phyloP scores from a whole-genome alignment of 495 filamentous ascomycete species.

The Choiromyces venosus region DNA sequence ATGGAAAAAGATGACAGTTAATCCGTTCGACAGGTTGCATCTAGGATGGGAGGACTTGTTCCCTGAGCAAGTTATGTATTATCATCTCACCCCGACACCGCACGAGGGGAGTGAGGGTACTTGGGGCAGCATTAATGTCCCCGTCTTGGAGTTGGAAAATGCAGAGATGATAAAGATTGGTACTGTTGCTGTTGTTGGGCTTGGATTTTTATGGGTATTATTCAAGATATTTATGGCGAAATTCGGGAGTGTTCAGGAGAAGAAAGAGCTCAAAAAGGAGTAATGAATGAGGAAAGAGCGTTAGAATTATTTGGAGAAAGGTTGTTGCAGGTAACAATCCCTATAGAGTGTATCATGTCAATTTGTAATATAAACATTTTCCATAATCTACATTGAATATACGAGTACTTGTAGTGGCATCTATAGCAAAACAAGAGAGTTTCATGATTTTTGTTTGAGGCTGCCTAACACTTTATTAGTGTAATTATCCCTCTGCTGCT shows the following conservation, averaged over 20 bases:
- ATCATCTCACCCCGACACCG: conserved; percentile 64
- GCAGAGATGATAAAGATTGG: conserved; percentile 61
- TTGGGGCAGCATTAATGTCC: conserved; percentile 49
- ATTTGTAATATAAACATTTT: not conserved
- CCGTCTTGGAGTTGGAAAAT: conserved; percentile 63
- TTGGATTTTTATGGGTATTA: conserved; percentile 71
- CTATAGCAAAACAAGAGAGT: not conserved
- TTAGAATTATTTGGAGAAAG: not conserved
- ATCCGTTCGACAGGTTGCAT: conserved; percentile 77
- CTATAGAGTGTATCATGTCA: not conserved
- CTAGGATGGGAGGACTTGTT: conserved; percentile 87
- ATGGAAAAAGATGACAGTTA: conserved; percentile 65
- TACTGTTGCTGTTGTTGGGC: conserved; percentile 61
- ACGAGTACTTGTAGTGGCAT: not conserved
- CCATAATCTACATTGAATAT: not conserved
- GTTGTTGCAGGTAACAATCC: not conserved
- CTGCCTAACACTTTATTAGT: not conserved
- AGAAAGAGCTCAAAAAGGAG: conserved; percentile 11
- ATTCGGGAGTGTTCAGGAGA: conserved; percentile 6
- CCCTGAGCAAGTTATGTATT: conserved; percentile 73
- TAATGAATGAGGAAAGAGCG: conserved; percentile 15
- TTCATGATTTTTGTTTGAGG: not conserved
- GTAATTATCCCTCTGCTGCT: not conserved
- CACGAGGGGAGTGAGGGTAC: conserved; percentile 12
- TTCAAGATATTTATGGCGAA: conserved; percentile 54